Base-by-base conservation (phyloP, 177 flowering plant genomes). In the Vitis hybrid region DNA sequence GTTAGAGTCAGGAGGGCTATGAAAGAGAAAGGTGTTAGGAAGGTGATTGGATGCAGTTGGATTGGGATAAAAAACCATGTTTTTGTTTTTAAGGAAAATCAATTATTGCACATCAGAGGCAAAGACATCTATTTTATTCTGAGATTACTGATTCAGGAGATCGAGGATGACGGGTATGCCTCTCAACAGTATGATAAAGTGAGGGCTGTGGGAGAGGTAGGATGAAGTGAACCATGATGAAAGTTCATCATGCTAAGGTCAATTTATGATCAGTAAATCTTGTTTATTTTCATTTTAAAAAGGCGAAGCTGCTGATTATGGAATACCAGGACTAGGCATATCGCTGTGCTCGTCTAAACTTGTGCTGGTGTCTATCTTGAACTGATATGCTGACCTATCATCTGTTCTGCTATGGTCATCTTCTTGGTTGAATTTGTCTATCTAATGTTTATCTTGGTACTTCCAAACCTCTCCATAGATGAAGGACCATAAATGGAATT, bases 11-110 rank as follows among this genome's bases (percentile, higher is more conserved):
- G 64, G 68, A 80, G 73, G 63, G 70, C 64, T 70, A 78, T 89
- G 83, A 72, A 79, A 63, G 80, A 77, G 76, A 79, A 77, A 66
- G 63, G 65, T 9, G 62, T 72, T 24, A 71, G 65, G 59, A 77
- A 76, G 62, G 76, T 73, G 63, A 73, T 17, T 61, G 92, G 82
- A 5, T 81, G 83, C 67, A 87, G 91, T 69, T 80, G 84, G 85
- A 80, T 91, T 75, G 84, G 80, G 60, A 72, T 87, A 53, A 84
- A 66, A 68, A 77, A 76, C 71, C 67, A 61, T 49, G 66, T 80
- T 0, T 62, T 67, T 74, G 67, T 55, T 67, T 91, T 87, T 54
- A 58, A 69, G 63, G 81, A 67, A 8, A 78, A 81, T 51, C 75
- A 82, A 46, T 65, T 87, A 14, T 35, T 76, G 56, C 82, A 77